phyloP scores from a whole-genome alignment of 2,329 filamentous ascomycete genomes.

The Knufia petricola region DNA sequence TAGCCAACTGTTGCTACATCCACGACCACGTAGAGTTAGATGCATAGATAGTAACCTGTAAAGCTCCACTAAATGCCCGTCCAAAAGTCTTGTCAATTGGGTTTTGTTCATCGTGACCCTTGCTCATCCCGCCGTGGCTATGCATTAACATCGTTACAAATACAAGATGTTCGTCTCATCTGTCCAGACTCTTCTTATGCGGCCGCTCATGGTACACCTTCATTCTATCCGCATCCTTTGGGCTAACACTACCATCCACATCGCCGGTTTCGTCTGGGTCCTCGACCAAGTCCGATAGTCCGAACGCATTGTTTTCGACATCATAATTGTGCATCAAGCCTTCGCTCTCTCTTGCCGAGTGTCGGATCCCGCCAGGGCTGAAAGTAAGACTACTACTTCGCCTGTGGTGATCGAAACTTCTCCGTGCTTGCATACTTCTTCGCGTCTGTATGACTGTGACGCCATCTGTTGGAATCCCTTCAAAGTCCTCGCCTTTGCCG shows the following conservation, averaged over 20 bases:
- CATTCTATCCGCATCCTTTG: slow-evolving; percentile 5
- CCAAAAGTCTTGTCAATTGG: neutral
- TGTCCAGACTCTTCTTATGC: slow-evolving; percentile 14
- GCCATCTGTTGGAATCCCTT: slow-evolving; percentile 83
- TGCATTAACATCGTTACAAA: slow-evolving; percentile 23
- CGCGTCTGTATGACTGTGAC: slow-evolving; percentile 83
- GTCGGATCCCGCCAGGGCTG: slow-evolving; percentile 44
- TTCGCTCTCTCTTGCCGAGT: slow-evolving; percentile 49
- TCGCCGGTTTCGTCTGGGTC: slow-evolving; percentile 36
- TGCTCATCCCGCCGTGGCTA: slow-evolving; percentile 13
- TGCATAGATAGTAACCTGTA: no score
- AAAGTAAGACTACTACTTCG: slow-evolving; percentile 42
- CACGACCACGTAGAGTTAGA: neutral
- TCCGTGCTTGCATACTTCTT: slow-evolving; percentile 80
- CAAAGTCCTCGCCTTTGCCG: slow-evolving; percentile 48
- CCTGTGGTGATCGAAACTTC: slow-evolving; percentile 48
- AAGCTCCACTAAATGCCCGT: neutral
- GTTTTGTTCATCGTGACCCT: neutral
- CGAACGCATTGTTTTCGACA: slow-evolving; percentile 67
- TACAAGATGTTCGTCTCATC: neutral
- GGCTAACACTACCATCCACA: slow-evolving; percentile 12
- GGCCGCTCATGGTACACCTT: slow-evolving; percentile 18
- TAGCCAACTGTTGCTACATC: neutral
- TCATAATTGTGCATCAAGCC: slow-evolving; percentile 85
- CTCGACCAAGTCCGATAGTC: slow-evolving; percentile 67